These are phyloP conservation scores for Lasiosphaeria ovina DNA, from an alignment of 495 filamentous ascomycete species.

Conservation along the genomic window DNA sequence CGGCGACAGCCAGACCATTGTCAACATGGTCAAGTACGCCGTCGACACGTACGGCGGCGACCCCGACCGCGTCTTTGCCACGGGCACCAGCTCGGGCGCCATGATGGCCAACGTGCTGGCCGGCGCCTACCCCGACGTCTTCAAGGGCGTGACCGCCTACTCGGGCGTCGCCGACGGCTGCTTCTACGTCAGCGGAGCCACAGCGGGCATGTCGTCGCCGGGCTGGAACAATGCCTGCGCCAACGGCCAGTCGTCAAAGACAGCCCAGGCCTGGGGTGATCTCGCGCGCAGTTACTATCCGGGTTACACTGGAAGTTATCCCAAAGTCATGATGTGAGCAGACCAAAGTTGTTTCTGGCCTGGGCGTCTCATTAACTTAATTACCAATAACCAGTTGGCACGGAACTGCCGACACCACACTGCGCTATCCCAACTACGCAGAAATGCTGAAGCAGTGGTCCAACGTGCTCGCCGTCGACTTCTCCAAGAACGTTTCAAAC, in stretches of 20 bases:
- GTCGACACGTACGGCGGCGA: slow-evolving; percentile 46
- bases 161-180: slow-evolving; percentile 41
- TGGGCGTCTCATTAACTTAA: no score
- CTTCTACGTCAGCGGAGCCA: slow-evolving; percentile 22
- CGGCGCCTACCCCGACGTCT: slow-evolving; percentile 40
- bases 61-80: slow-evolving; percentile 43
- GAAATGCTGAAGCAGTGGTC: slow-evolving; percentile 50
- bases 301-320: slow-evolving; percentile 34
- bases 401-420: slow-evolving; percentile 35
- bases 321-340: slow-evolving; percentile 34
- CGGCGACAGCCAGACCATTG: slow-evolving; percentile 50
- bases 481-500: slow-evolving; percentile 31
- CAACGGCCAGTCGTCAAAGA: slow-evolving; percentile 34
- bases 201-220: slow-evolving; percentile 33
- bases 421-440: slow-evolving; percentile 34
- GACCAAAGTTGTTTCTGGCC: no score
- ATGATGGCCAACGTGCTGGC: slow-evolving; percentile 52
- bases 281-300: slow-evolving; percentile 32
- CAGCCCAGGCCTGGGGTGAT: slow-evolving; percentile 33
- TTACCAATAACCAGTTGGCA: slow-evolving; percentile 20
- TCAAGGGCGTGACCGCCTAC: slow-evolving; percentile 41
- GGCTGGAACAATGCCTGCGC: slow-evolving; percentile 42
- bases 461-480: slow-evolving; percentile 27
- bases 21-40: slow-evolving; percentile 53
- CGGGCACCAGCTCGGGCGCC: slow-evolving; percentile 47